These are phyloP conservation scores for Fusarium virguliforme DNA, from an alignment of 2,329 filamentous ascomycete genomes.

Conservation along the genomic window DNA sequence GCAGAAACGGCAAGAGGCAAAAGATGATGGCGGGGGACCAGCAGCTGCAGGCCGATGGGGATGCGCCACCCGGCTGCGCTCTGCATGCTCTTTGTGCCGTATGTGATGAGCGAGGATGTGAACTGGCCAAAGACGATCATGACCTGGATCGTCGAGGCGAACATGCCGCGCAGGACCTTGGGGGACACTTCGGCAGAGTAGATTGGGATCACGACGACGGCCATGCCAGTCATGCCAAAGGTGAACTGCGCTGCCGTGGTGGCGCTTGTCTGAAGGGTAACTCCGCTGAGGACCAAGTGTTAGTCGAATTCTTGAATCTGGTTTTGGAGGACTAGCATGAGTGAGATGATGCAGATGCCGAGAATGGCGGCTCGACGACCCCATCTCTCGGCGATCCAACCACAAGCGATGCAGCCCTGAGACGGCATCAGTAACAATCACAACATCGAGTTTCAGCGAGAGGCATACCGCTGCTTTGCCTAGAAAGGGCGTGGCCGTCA, in stretches of 20 bases:
- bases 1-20: conserved; percentile 56
- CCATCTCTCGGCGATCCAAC: conserved; percentile 48
- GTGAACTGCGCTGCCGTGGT: conserved; percentile 53
- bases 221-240: conserved; percentile 53
- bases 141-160: conserved; percentile 51
- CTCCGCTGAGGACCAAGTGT: conserved; percentile 17
- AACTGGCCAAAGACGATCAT: conserved; percentile 51
- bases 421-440: background rate
- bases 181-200: conserved; percentile 52
- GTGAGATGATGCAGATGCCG: conserved; percentile 36
- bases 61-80: conserved; percentile 58
- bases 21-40: conserved; percentile 60
- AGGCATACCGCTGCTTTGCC: conserved; percentile 43
- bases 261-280: conserved; percentile 52
- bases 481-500: conserved; percentile 50
- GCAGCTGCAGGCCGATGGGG: conserved; percentile 63
- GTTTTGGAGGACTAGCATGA: background rate
- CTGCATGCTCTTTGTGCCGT: conserved; percentile 48
- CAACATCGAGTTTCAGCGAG: background rate
- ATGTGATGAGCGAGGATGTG: conserved; percentile 49
- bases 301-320: background rate
- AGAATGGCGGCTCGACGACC: conserved; percentile 50
- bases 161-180: conserved; percentile 49
- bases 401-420: conserved; percentile 23
- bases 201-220: conserved; percentile 54